phyloP scores from a whole-genome alignment of 2,329 filamentous ascomycete genomes.

The Magnaporthiopsis rhizophila region DNA sequence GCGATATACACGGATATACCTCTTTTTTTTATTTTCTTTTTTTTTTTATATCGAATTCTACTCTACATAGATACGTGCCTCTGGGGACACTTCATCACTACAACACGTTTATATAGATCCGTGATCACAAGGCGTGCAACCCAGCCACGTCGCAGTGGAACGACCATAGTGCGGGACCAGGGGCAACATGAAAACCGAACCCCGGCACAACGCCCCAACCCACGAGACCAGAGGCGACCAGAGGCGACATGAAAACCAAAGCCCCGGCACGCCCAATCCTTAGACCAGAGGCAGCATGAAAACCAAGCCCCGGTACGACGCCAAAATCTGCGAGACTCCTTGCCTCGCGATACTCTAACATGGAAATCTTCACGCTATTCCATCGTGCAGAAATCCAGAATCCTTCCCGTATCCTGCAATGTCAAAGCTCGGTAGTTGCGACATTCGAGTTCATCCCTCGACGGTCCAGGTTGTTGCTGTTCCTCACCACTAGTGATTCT shows the following conservation, averaged over 20 bases:
- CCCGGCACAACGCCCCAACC: background rate
- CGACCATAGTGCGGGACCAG: background rate
- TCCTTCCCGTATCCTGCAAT: background rate
- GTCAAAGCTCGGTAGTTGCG: background rate
- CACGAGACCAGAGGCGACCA: no score
- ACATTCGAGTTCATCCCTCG: background rate
- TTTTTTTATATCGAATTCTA: no score
- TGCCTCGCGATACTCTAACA: background rate
- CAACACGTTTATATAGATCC: no score
- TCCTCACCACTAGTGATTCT: background rate
- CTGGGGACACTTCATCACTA: no score
- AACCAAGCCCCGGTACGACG: background rate
- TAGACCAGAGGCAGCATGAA: background rate
- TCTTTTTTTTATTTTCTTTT: no score
- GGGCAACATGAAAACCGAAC: background rate
- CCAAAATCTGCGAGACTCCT: background rate
- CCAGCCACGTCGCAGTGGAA: background rate
- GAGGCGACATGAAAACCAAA: no score
- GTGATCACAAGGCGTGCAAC: background rate
- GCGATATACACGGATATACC: no score
- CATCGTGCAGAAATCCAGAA: background rate
- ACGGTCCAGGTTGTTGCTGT: background rate
- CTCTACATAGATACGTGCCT: no score
- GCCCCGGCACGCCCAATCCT: no score
- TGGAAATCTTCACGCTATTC: background rate